Base-by-base conservation (phyloP, 305 asterid species). In the Withania somnifera region DNA sequence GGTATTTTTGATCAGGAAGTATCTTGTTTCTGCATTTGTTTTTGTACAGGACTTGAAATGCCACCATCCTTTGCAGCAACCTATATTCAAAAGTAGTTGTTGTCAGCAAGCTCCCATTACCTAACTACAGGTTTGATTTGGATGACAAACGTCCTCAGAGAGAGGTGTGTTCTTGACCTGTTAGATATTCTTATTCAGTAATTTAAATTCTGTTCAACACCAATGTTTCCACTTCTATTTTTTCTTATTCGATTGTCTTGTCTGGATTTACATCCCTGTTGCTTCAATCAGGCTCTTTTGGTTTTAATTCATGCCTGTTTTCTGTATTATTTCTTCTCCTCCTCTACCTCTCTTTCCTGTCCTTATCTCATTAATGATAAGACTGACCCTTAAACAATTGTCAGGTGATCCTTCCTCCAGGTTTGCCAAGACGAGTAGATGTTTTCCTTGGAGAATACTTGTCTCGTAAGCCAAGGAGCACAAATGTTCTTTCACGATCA, bases 61-160 rank as follows among this genome's bases (percentile, higher is more conserved):
- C 84, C 38, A 77, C 81, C 81, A 71, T 11, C 71, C 83, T 86
- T 83, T 86, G 90, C 97, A 96, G 99, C 90, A 93, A 90, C 69
- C 85, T 91, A 40, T 96, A 96, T 86, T 82, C 85, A 24, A 96
- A 91, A 88, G 95, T 92, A 26, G 89, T 96, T 52, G 98, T 94
- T 85, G 95, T 94, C 82, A 96, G 98, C 88, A 96, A 94, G 93
- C 91, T 85, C 56, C 99, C 98, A 38, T 83, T 94, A 88, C 99
- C 98, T 68, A 91, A 91, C 92, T 96, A 96, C 83, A 91, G 99
- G 69, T 96, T 93, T 86, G 98, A 96, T 89, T 90, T 96, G 84
- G 99, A 96, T 82, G 97, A 92, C 85, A 96, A 93, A 87, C 97
- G 99, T 77, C 99, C 98, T 63, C 97, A 86, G 87, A 92, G 99